Evolutionary conservation across 2,329 filamentous ascomycete genomes (phyloP), one percentile per base, ranked within the genome.

Genomic region (Fusarium heterosporum): DNA sequence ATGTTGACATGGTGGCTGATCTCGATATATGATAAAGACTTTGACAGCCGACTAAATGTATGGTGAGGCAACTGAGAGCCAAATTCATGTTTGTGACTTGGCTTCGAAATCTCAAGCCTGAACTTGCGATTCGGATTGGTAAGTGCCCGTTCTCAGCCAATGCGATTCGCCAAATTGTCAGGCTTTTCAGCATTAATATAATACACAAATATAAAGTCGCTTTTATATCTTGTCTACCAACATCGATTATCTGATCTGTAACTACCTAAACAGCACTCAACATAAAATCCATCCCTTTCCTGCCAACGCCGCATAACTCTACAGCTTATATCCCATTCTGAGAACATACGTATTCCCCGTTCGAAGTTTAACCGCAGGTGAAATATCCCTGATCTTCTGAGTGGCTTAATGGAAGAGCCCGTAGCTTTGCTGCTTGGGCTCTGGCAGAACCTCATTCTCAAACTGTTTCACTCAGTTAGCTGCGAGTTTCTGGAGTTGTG

Each of bases 391-490:
- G 49, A 54, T 32, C 26, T 34, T 45, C 13, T 34, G n/a, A 29
- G 46, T 53, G 38, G 13, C 26, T 46, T 68, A 83, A 51, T 83
- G 82, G 65, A 83, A 84, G 13, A 82, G 64, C 16, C 72, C 70
- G 9, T 76, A 74, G 32, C 73, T 73, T 26, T 76, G 72, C 55
- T 69, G 75, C 66, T 73, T 77, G 16, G 72, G 72, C 55, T 77
- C 77, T 22, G 74, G 75, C 32, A 74, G 63, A 4, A 72, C 72
- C 42, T 81, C 76, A 47, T 80, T 78, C 71, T 84, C 81, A 72
- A 80, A 79, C 79, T 82, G 51, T n/a, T 16, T 54, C 13, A 14
- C 22, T 6, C 36, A 13, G 62, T 76, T 62, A 76, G 66, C 22
- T 13, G 29, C 10, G 10, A 41, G 38, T 41, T 30, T 9, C 14